phyloP scores from a whole-genome alignment of 2,329 filamentous ascomycete species.

The Paecilomyces sp. region DNA sequence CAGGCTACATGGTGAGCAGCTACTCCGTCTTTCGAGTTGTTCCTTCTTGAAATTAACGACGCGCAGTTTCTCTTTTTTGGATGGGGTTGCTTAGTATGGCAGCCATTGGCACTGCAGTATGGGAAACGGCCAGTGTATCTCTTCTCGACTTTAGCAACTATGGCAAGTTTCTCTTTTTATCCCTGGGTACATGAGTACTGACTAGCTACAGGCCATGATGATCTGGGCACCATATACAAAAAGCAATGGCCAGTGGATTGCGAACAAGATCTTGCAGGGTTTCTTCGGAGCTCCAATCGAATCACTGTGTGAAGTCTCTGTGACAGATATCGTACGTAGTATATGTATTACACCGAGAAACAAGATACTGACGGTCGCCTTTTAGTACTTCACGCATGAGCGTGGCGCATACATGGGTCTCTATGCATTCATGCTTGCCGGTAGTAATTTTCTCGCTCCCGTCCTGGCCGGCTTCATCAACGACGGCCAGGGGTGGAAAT shows the following conservation, averaged over 20 bases:
- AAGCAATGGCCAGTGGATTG: constrained; percentile 41
- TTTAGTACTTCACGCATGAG: constrained; percentile 39
- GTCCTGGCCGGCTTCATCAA: constrained; percentile 45
- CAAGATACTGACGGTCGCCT: not conserved
- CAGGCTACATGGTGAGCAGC: constrained; percentile 35
- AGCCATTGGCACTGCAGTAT: constrained; percentile 24
- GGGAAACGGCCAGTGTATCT: constrained; percentile 13
- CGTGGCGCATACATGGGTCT: constrained; percentile 35
- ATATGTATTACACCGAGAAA: not conserved
- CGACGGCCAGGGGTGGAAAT: constrained; percentile 43
- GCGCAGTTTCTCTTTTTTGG: constrained; percentile 26
- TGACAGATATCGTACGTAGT: constrained; percentile 29
- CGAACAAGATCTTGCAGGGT: constrained; percentile 40
- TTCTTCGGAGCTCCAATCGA: constrained; percentile 44
- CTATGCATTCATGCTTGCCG: constrained; percentile 39
- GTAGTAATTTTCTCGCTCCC: constrained; percentile 41
- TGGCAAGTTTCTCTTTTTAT: not conserved
- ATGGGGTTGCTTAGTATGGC: constrained; percentile 29
- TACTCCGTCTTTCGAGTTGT: not conserved
- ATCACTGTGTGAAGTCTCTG: constrained; percentile 41
- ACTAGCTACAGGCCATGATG: not conserved
- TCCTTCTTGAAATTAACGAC: not conserved
- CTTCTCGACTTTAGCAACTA: constrained; percentile 4
- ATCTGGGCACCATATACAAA: constrained; percentile 33
- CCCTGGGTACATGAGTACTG: not conserved